Evolutionary conservation across 345 rosid genomes (phyloP).

Genomic region (Bruguiera sexangula): DNA sequence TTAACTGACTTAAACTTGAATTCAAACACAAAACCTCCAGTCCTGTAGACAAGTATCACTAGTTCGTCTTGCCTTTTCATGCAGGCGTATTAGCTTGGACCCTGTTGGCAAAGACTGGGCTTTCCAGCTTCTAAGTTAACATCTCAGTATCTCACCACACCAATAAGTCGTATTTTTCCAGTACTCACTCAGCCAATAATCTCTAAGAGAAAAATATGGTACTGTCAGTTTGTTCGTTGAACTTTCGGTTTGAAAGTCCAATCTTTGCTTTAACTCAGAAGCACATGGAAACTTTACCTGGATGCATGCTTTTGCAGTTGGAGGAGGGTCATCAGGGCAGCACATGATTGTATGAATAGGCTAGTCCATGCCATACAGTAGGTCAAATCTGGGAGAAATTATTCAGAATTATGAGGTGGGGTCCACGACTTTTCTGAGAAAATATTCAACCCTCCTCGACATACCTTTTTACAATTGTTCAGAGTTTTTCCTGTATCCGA

Average conservation of each 20-base stretch:
- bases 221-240: conserved; percentile 6
- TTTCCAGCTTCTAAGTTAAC: too few species aligned
- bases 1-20: too few species aligned
- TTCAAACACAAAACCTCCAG: too few species aligned
- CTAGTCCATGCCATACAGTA: not conserved
- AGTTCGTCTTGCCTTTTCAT: too few species aligned
- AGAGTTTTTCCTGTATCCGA: not conserved
- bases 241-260: not conserved
- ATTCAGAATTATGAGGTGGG: too few species aligned
- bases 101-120: too few species aligned
- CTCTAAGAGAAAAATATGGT: not conserved
- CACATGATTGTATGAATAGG: conserved; percentile 28
- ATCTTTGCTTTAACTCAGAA: conserved; percentile 15
- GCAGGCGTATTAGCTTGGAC: too few species aligned
- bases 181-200: not conserved
- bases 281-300: conserved; percentile 17
- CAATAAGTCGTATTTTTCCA: not conserved
- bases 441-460: not conserved
- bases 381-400: conserved; percentile 15
- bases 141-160: too few species aligned
- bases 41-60: too few species aligned
- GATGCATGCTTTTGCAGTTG: conserved; percentile 26
- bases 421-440: conserved; percentile 18
- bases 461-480: not conserved
- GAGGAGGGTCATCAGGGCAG: conserved; percentile 28